phyloP scores from a whole-genome alignment of 768 basidiomycete genomes.

The Goffeauzyma gilvescens region DNA sequence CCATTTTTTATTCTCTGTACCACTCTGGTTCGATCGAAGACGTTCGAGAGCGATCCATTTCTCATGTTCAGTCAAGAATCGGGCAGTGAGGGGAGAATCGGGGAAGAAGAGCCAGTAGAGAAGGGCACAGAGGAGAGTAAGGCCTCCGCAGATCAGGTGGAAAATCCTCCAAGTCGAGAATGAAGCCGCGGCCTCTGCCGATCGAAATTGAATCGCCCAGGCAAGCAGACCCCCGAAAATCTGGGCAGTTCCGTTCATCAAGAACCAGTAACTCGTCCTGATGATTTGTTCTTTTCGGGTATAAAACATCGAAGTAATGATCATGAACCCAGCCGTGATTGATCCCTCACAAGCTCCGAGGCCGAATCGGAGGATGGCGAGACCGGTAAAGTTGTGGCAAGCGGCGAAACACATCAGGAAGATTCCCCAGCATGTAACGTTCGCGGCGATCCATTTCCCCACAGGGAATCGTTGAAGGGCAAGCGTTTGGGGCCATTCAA shows the following conservation, averaged over 20 bases:
- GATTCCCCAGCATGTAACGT: slow-evolving; percentile 17
- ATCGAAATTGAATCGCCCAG: slow-evolving; percentile 14
- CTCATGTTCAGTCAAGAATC: slow-evolving; percentile 18
- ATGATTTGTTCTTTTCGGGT: slow-evolving; percentile 14
- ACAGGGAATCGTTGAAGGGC: slow-evolving; percentile 20
- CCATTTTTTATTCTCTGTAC: slow-evolving; percentile 17
- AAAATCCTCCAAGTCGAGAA: slow-evolving; percentile 19
- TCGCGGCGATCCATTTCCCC: slow-evolving; percentile 17
- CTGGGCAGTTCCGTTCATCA: slow-evolving; percentile 18
- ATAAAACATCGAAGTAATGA: slow-evolving; percentile 15
- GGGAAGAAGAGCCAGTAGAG: slow-evolving; percentile 19
- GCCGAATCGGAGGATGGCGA: slow-evolving; percentile 9
- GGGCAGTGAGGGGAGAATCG: slow-evolving; percentile 16
- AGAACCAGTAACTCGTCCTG: slow-evolving; percentile 14
- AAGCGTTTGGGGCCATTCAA: slow-evolving; percentile 19
- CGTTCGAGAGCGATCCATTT: slow-evolving; percentile 17
- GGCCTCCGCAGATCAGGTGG: slow-evolving; percentile 15
- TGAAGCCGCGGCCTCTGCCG: slow-evolving; percentile 1
- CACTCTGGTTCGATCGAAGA: slow-evolving; percentile 11
- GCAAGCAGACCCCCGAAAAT: slow-evolving; percentile 18
- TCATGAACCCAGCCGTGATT: slow-evolving; percentile 21
- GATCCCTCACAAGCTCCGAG: slow-evolving; percentile 16
- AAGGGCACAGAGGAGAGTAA: slow-evolving; percentile 17
- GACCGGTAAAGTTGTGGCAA: slow-evolving; percentile 19
- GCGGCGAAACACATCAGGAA: slow-evolving; percentile 19